These are phyloP conservation scores for Tranzscheliella williamsii DNA, from an alignment of 1,284 basidiomycete species.

Conservation along the genomic window DNA sequence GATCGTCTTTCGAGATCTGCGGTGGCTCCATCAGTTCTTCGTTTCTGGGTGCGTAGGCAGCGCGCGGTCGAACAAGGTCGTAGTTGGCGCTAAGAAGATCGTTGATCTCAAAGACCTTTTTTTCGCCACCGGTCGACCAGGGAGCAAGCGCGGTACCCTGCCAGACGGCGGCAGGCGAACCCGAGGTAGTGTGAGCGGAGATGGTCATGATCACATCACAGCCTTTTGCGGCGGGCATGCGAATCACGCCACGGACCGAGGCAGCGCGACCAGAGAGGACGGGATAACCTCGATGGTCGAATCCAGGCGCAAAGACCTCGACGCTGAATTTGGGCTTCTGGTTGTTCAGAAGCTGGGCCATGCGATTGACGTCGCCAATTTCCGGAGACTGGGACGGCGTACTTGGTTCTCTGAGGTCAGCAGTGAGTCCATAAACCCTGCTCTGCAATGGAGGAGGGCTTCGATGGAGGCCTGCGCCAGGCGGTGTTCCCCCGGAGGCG, in stretches of 20 bases:
- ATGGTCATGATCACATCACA: constrained; percentile 52
- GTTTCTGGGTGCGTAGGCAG: constrained; percentile 31
- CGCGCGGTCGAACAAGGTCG: constrained; percentile 28
- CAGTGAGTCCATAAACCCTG: constrained; percentile 32
- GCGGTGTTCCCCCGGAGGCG: constrained; percentile 5
- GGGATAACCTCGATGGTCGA: constrained; percentile 51
- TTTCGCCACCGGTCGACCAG: constrained; percentile 31
- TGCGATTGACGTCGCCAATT: constrained; percentile 14
- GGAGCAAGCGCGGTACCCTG: constrained; percentile 48
- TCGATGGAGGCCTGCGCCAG: background rate
- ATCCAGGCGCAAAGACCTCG: constrained; percentile 42
- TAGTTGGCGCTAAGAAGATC: constrained; percentile 37
- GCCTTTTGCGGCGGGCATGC: constrained; percentile 33
- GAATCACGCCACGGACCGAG: constrained; percentile 31
- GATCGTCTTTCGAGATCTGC: constrained; percentile 33
- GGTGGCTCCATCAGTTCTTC: constrained; percentile 33
- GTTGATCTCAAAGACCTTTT: constrained; percentile 40
- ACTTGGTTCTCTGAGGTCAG: constrained; percentile 27
- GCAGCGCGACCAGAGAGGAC: constrained; percentile 43
- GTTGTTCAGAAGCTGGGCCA: constrained; percentile 22
- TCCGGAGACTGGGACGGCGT: constrained; percentile 4
- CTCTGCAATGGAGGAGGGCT: constrained; percentile 8
- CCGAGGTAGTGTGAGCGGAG: constrained; percentile 47
- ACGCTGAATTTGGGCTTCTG: constrained; percentile 47
- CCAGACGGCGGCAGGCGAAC: constrained; percentile 52